These are phyloP conservation scores for Volvox reticuliferus DNA, from an alignment of 139 green algal species.

Conservation along the genomic window DNA sequence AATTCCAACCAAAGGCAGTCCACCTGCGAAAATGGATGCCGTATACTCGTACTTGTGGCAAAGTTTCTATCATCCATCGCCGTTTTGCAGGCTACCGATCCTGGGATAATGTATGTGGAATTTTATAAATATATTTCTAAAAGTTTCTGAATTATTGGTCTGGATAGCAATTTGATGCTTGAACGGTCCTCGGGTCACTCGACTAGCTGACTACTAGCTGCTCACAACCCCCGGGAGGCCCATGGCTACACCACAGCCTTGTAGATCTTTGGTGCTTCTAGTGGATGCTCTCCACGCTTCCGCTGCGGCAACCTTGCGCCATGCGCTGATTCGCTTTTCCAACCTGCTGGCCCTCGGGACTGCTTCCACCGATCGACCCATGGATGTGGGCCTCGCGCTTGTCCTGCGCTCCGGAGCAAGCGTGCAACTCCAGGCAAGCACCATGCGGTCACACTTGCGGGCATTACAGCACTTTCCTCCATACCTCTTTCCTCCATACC, in stretches of 20 bases:
- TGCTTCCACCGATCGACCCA: not conserved
- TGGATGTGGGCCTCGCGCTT: slow-evolving; percentile 30
- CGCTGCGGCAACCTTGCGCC: not conserved
- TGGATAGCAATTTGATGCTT: not conserved
- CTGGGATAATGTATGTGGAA: no score
- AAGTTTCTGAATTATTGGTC: no score
- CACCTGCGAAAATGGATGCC: no score
- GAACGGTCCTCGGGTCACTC: not conserved
- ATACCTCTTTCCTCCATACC: no score
- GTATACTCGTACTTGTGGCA: no score
- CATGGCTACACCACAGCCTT: slow-evolving; percentile 1
- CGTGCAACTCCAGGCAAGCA: slow-evolving; percentile 42
- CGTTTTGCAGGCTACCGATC: no score
- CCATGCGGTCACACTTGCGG: not conserved
- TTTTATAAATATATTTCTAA: no score
- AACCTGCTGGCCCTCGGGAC: slow-evolving; percentile 11
- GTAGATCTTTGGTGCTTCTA: slow-evolving; percentile 15
- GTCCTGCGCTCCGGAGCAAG: not conserved
- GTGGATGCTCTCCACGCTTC: slow-evolving; percentile 10
- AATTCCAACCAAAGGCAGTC: no score
- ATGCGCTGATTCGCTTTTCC: slow-evolving; percentile 16
- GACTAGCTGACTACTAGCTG: no score
- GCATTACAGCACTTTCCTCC: no score
- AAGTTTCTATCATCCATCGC: no score
- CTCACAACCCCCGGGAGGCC: not conserved